These are phyloP conservation scores for Cryptococcus sp. DNA, from an alignment of 1,284 basidiomycete genomes.

Conservation along the genomic window DNA sequence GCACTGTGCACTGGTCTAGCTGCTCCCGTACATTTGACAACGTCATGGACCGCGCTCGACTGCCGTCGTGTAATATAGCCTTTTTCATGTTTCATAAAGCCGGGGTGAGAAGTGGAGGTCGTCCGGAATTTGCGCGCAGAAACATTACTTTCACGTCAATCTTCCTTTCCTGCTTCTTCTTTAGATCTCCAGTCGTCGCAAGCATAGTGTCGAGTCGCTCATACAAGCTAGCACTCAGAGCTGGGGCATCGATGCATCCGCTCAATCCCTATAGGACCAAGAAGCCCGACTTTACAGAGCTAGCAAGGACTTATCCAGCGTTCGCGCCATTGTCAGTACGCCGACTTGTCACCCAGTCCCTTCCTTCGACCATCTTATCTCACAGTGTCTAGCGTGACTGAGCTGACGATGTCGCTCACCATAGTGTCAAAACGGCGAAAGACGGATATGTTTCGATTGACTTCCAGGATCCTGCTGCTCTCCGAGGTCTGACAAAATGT, in stretches of 20 bases:
- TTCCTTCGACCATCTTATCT: background rate
- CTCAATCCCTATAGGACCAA: conserved; percentile 49
- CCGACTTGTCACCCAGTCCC: too few relatives aligned
- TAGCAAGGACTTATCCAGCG: conserved; percentile 63
- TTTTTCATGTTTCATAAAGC: background rate
- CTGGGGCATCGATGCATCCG: conserved; percentile 41
- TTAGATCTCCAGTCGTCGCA: background rate
- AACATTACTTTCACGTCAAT: background rate
- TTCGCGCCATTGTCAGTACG: conserved; percentile 64
- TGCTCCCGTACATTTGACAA: background rate
- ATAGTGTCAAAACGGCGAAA: conserved; percentile 22
- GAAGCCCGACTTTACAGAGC: conserved; percentile 65
- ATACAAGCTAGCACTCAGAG: too few relatives aligned
- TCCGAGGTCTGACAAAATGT: conserved; percentile 74
- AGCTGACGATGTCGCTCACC: background rate
- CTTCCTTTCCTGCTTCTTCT: background rate
- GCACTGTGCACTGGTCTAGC: background rate
- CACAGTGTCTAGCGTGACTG: background rate
- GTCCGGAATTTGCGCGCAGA: conserved; percentile 2
- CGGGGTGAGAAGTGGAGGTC: background rate
- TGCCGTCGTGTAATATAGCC: background rate
- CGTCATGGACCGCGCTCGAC: background rate
- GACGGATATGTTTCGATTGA: conserved; percentile 58
- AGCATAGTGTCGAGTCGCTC: too few relatives aligned
- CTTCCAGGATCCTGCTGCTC: conserved; percentile 68